A percentile compares a stretch with the other conserved stretches of the same genome.
phyloP scores from a whole-genome alignment of 345 rosid species.

The Pistacia integerrima region DNA sequence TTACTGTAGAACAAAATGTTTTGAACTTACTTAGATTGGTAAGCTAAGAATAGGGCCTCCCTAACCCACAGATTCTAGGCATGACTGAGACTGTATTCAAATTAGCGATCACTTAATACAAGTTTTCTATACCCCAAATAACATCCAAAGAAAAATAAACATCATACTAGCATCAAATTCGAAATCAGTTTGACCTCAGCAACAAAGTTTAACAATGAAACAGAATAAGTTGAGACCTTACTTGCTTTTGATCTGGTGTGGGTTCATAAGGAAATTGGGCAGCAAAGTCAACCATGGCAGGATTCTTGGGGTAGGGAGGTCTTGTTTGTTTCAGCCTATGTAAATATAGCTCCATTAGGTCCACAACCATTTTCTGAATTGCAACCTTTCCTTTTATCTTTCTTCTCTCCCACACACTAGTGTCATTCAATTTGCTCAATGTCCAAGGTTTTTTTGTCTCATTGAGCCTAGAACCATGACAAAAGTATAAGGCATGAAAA shows the following conservation, averaged over 20 bases:
- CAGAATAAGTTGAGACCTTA: conserved; percentile 17
- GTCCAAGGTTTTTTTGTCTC: conserved; percentile 76
- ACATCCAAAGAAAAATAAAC: not conserved
- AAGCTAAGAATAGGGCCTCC: not conserved
- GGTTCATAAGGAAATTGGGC: conserved; percentile 80
- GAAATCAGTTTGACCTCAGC: not conserved
- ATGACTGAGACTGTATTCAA: too few relatives aligned
- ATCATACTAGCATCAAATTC: not conserved
- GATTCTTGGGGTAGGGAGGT: conserved; percentile 71
- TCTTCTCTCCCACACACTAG: conserved; percentile 82
- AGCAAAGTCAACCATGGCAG: conserved; percentile 65
- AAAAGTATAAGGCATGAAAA: conserved; percentile 17
- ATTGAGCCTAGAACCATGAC: conserved; percentile 60
- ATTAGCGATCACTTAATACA: too few relatives aligned
- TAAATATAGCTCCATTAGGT: conserved; percentile 93
- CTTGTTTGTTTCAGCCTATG: conserved; percentile 88
- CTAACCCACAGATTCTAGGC: too few relatives aligned
- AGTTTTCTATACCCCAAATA: not conserved
- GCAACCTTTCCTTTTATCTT: conserved; percentile 96
- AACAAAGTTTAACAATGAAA: conserved; percentile 3
- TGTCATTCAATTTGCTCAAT: conserved; percentile 84
- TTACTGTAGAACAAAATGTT: not conserved
- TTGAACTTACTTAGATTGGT: not conserved
- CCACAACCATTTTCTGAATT: conserved; percentile 96
- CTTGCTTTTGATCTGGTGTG: conserved; percentile 91